Percentiles rank a stretch among this genome's conserved stretches.
Evolutionary conservation across 768 basidiomycete species (phyloP).

Genomic region (Agaricus sinodeliciosus): DNA sequence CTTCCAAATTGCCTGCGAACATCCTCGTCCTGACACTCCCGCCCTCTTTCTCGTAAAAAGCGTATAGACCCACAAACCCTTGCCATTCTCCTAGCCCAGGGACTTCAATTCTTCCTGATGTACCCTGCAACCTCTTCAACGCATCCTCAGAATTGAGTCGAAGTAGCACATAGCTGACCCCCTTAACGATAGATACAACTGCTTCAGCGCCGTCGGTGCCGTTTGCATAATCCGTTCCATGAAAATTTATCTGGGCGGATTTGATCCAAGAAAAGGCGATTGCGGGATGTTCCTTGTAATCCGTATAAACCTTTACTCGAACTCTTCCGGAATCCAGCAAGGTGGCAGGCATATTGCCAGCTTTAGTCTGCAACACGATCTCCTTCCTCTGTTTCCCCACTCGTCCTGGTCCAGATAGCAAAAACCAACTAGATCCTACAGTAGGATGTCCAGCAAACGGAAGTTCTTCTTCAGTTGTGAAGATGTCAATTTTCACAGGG

Average conservation of each 20-base stretch:
- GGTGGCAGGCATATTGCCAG: conserved; percentile 32
- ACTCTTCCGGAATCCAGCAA: conserved; percentile 22
- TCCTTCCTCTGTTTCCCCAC: conserved; percentile 12
- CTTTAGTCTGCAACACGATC: conserved; percentile 31
- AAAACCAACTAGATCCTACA: conserved; percentile 34
- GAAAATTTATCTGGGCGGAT: conserved; percentile 21
- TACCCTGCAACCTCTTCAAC: conserved; percentile 24
- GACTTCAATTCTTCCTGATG: conserved; percentile 18
- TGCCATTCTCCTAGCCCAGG: conserved; percentile 33
- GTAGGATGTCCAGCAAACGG: conserved; percentile 44
- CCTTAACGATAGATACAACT: conserved; percentile 38
- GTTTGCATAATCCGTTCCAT: conserved; percentile 27
- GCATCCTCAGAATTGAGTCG: conserved; percentile 32
- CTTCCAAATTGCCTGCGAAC: conserved; percentile 33
- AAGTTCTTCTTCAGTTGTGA: conserved; percentile 31
- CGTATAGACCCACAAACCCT: conserved; percentile 29
- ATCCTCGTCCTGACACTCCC: conserved; percentile 32
- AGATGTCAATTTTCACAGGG: conserved; percentile 32
- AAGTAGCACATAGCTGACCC: conserved; percentile 38
- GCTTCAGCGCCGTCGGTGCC: conserved; percentile 26
- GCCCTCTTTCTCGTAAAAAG: conserved; percentile 26
- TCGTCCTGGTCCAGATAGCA: conserved; percentile 20
- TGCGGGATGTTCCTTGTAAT: conserved; percentile 33
- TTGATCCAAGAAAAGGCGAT: conserved; percentile 21
- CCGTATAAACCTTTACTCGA: conserved; percentile 29